Percentiles rank a stretch among this genome's conserved stretches.
Evolutionary conservation across 805 yeast species (phyloP).

Genomic region (Wickerhamiella hasegawae): DNA sequence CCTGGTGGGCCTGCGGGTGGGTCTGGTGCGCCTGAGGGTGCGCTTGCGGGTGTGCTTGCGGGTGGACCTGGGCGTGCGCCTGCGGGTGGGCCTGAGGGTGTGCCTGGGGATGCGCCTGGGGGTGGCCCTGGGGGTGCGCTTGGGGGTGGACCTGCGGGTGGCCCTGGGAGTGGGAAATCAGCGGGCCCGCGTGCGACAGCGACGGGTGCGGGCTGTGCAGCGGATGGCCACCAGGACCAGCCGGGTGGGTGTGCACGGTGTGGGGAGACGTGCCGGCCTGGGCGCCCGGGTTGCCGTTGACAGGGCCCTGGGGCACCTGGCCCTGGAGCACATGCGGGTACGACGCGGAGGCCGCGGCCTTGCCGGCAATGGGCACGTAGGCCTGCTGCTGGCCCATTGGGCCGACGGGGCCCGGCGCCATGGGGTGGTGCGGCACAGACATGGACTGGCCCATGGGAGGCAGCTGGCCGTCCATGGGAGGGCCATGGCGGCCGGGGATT

Average conservation of each 20-base stretch:
- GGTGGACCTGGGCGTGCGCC: neutral
- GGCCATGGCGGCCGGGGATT: neutral
- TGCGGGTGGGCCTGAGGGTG: neutral
- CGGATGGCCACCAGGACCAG: too few species aligned
- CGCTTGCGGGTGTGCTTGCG: neutral
- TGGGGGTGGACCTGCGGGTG: neutral
- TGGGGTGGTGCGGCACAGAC: neutral
- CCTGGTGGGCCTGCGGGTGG: neutral
- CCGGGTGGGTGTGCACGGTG: too few species aligned
- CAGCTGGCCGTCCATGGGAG: neutral
- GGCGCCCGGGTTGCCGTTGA: too few species aligned
- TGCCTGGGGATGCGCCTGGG: conserved; percentile 1
- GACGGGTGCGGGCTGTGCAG: too few species aligned
- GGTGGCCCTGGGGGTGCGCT: neutral
- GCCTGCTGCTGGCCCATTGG: neutral
- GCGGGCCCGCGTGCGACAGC: too few species aligned
- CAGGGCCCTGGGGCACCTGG: too few species aligned
- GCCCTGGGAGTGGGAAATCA: neutral
- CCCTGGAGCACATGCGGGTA: too few species aligned
- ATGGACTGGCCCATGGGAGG: neutral
- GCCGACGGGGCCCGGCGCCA: neutral
- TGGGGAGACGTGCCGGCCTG: too few species aligned
- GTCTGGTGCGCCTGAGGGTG: neutral
- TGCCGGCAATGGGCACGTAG: too few species aligned
- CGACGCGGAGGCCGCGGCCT: too few species aligned